Conservation (phyloP, 805 yeast species). For the Candida nitratophila region DNA sequence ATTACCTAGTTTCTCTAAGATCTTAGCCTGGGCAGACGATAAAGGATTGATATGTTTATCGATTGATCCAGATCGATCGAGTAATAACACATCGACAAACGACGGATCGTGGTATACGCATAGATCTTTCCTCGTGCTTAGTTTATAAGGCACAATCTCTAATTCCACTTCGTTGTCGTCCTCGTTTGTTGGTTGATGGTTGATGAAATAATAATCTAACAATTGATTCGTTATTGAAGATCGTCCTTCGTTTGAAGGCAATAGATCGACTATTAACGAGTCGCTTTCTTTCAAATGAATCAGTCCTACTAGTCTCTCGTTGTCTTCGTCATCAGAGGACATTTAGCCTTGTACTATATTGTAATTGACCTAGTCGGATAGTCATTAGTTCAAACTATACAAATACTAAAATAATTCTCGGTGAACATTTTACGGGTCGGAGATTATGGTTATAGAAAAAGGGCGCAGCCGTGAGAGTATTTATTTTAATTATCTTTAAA, state of each 20-base stretch:
- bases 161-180: constrained; percentile 26
- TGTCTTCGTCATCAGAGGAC: too few relatives aligned
- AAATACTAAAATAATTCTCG: too few relatives aligned
- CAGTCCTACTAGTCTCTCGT: constrained; percentile 7
- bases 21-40: constrained; percentile 5
- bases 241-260: constrained; percentile 51
- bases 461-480: background rate
- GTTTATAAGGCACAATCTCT: constrained; percentile 15
- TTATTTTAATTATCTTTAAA: background rate
- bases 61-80: constrained; percentile 8
- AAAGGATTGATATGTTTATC: constrained; percentile 13
- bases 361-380: too few relatives aligned
- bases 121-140: constrained; percentile 32
- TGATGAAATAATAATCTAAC: constrained; percentile 28
- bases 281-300: constrained; percentile 4
- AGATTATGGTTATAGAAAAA: too few relatives aligned
- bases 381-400: too few relatives aligned
- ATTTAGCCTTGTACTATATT: too few relatives aligned
- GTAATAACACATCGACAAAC: constrained; percentile 35
- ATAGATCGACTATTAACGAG: constrained; percentile 25
- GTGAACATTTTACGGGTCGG: too few relatives aligned
- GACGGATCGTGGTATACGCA: constrained; percentile 40
- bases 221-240: constrained; percentile 14
- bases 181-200: too few relatives aligned
- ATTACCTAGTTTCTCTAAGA: constrained; percentile 4